A percentile compares a stretch with the other conserved stretches of the same genome.
Conservation (phyloP, 2,329 filamentous ascomycete species). For the Penicillium frequentans region DNA sequence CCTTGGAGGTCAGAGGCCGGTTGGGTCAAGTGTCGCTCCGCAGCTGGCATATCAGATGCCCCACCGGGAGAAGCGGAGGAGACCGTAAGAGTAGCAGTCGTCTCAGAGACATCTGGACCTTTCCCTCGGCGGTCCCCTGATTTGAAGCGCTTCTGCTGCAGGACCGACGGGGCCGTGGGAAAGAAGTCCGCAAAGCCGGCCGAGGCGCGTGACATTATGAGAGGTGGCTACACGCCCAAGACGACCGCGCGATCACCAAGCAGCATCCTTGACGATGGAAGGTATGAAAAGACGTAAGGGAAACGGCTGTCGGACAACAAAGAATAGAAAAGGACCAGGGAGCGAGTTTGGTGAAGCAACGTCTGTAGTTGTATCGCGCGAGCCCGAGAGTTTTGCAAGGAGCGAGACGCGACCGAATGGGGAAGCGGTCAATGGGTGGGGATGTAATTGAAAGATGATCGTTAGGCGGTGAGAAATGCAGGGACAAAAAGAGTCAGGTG, state of each 20-base stretch:
- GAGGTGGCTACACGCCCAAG: slow-evolving; percentile 44
- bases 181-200: slow-evolving; percentile 87
- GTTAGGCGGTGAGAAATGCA: slow-evolving; percentile 3
- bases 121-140: slow-evolving; percentile 61
- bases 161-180: slow-evolving; percentile 70
- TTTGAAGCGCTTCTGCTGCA: slow-evolving; percentile 50
- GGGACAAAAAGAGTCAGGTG: background rate
- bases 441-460: background rate
- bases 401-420: slow-evolving; percentile 5
- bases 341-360: background rate
- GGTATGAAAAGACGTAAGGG: slow-evolving; percentile 20
- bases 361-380: background rate
- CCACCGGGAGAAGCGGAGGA: slow-evolving; percentile 13
- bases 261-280: slow-evolving; percentile 40
- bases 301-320: background rate
- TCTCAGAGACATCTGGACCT: slow-evolving; percentile 28
- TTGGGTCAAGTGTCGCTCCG: slow-evolving; percentile 14
- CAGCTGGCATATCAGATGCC: slow-evolving; percentile 12
- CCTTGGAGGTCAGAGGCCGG: slow-evolving; percentile 53
- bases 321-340: background rate
- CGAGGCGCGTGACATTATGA: slow-evolving; percentile 76
- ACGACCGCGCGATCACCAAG: slow-evolving; percentile 33
- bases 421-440: slow-evolving; percentile 1
- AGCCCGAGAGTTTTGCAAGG: slow-evolving; percentile 17
- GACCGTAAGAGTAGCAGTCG: slow-evolving; percentile 3